Percentiles rank a stretch among this genome's conserved stretches.
phyloP scores from a whole-genome alignment of 1,284 basidiomycete genomes.

The Cutaneotrichosporon sp. region DNA sequence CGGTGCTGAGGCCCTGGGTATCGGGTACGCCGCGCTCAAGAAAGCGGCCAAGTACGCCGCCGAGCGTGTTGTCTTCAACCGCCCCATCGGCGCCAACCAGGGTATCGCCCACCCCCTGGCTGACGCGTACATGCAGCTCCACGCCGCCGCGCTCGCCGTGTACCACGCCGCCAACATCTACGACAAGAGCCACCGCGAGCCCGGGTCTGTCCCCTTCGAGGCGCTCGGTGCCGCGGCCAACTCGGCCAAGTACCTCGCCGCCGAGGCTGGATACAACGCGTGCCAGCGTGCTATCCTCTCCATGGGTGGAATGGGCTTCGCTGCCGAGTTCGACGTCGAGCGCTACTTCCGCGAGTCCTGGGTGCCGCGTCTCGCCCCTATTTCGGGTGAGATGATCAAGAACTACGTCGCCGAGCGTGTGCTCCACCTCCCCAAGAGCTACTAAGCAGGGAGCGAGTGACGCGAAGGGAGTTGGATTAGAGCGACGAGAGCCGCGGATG shows the following conservation, averaged over 20 bases:
- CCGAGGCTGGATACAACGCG: conserved; percentile 18
- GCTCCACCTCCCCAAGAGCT: conserved; percentile 19
- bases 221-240: conserved; percentile 17
- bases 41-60: conserved; percentile 11
- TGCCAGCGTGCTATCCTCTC: conserved; percentile 16
- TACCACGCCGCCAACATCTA: conserved; percentile 21
- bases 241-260: conserved; percentile 17
- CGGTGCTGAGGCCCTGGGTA: conserved; percentile 50
- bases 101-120: conserved; percentile 21
- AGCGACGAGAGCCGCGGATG: too few relatives aligned
- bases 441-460: conserved; percentile 3
- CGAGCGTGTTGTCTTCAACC: conserved; percentile 20
- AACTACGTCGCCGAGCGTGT: conserved; percentile 20
- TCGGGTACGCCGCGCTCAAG: conserved; percentile 20
- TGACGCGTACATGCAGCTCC: conserved; percentile 20
- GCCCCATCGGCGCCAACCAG: conserved; percentile 21
- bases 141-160: conserved; percentile 11
- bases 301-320: conserved; percentile 21
- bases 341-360: conserved; percentile 16
- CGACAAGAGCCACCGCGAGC: conserved; percentile 13
- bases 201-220: conserved; percentile 5
- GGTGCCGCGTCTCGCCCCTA: conserved; percentile 18
- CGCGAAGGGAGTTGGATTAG: not conserved
- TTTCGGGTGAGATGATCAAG: conserved; percentile 19
- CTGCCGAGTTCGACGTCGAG: conserved; percentile 19